Percentiles rank a stretch among this genome's conserved stretches.
These are phyloP conservation scores for Macrophomina tecta DNA, from an alignment of 2,329 filamentous ascomycete genomes.

Conservation along the genomic window DNA sequence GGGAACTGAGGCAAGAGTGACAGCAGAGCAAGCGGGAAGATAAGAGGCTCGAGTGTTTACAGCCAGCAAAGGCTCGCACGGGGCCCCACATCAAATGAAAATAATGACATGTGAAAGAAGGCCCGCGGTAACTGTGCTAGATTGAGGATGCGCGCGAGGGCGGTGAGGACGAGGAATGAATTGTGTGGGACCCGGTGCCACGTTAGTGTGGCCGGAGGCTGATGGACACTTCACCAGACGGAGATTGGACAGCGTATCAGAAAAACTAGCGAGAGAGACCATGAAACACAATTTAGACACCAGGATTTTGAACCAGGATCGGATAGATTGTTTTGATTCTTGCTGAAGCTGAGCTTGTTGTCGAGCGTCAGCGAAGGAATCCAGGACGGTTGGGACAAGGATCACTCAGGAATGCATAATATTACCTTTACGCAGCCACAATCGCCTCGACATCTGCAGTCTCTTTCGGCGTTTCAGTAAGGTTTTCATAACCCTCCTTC, in stretches of 20 bases:
- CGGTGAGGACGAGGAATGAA: constrained; percentile 18
- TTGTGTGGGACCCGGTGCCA: constrained; percentile 5
- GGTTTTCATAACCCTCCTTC: constrained; percentile 77
- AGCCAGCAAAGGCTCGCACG: background rate
- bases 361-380: background rate
- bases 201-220: constrained; percentile 6
- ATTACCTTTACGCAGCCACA: constrained; percentile 15
- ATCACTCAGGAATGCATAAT: constrained; percentile 13
- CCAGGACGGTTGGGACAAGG: background rate
- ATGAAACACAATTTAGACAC: background rate
- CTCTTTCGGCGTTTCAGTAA: constrained; percentile 80
- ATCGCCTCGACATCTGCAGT: constrained; percentile 55
- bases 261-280: background rate
- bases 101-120: constrained; percentile 19
- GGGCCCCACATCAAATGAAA: constrained; percentile 17
- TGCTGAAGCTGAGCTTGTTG: background rate
- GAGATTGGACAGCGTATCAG: background rate
- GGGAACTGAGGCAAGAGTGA: background rate
- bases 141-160: constrained; percentile 12
- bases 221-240: constrained; percentile 3
- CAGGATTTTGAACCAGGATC: background rate
- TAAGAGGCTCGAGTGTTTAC: constrained; percentile 8
- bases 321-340: background rate
- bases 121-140: constrained; percentile 1
- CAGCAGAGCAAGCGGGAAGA: constrained; percentile 1